phyloP scores from a whole-genome alignment of 1,139 yeast genomes.

The Arxiozyma heterogenica region DNA sequence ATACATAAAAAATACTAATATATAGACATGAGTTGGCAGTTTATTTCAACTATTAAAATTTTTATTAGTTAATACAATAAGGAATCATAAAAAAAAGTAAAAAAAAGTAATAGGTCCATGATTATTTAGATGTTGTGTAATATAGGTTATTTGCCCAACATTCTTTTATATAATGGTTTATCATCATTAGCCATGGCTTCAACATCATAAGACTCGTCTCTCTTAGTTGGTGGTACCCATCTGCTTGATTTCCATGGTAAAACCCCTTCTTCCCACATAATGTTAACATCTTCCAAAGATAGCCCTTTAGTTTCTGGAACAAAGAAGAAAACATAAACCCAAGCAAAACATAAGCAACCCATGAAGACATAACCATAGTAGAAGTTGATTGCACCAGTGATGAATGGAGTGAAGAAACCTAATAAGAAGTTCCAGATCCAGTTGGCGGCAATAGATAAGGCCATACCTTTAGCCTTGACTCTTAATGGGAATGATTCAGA shows the following conservation, averaged over 20 bases:
- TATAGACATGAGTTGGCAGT: background rate
- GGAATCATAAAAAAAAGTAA: no score
- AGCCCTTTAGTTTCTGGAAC: slow-evolving; percentile 65
- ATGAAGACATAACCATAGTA: slow-evolving; percentile 35
- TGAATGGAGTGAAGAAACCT: slow-evolving; percentile 10
- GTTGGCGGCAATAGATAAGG: slow-evolving; percentile 7
- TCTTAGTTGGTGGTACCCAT: slow-evolving; percentile 25
- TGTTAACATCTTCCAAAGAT: slow-evolving; percentile 61
- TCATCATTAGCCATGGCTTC: slow-evolving; percentile 11
- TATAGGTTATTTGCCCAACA: slow-evolving; percentile 5
- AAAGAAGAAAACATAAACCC: slow-evolving; percentile 52
- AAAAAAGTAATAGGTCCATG: background rate
- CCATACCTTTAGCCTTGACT: slow-evolving; percentile 39
- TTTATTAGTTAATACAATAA: background rate
- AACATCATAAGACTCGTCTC: slow-evolving; percentile 22
- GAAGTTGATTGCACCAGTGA: slow-evolving; percentile 11
- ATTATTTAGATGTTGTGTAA: background rate
- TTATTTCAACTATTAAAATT: background rate
- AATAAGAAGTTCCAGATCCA: slow-evolving; percentile 10
- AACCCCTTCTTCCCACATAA: slow-evolving; percentile 37
- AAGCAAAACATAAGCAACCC: slow-evolving; percentile 52
- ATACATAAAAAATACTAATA: background rate
- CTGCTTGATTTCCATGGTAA: slow-evolving; percentile 37
- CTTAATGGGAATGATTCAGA: slow-evolving; percentile 13
- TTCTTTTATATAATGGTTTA: slow-evolving; percentile 11